Base-by-base conservation (phyloP, 139 green algal species). In the Chlorella sorokiniana region DNA sequence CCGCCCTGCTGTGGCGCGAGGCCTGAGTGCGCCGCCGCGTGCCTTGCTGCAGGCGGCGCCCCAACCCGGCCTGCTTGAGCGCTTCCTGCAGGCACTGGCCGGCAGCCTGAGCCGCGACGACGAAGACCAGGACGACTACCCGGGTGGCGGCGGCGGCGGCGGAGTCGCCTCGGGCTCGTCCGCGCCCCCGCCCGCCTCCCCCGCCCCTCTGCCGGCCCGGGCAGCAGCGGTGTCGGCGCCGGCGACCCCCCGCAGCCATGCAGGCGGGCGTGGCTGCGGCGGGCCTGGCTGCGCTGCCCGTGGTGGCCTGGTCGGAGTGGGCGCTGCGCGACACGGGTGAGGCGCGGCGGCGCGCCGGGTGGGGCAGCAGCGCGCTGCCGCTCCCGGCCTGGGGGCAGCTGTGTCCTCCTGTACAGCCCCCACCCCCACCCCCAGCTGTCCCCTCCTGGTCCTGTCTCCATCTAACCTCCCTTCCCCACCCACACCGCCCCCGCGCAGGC, bases 231-330 rank as follows among this genome's bases (percentile, higher is more conserved):
- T 16, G 48, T 3, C 44, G 1, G 33, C 11, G 27, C 31, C 10
- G 22, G 0, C 52, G 54, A 25, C 73, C 73, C 4, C 63, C 77
- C 2, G 3, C 68, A 33, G 76, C 37, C 35, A 37, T 77, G 63
- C 64, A 76, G 33, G 20, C 64, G 18, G 56, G 45, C 5, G 72
- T 65, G 7, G 75, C 51, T 10, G 45, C 69, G 27, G 37, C 65
- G 3, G 83, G 83, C 35, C 52, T 85, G 37, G 33, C 76, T 3
- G 86, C 86, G 59, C 42, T 88, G 51, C 83, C 83, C 0, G 65
- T 88, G 35, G 86, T 90, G 80, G 83, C 56, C 27, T 90, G 80
- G 80, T 86, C 79, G 8, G 76, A 85, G 65, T 86, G 56, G 54
- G 82, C 78, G 11, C 86, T 90, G 10, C 74, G 74, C 25, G 61